These are phyloP conservation scores for Rhizopogon vinicolor DNA, from an alignment of 768 basidiomycete genomes.

Conservation along the genomic window DNA sequence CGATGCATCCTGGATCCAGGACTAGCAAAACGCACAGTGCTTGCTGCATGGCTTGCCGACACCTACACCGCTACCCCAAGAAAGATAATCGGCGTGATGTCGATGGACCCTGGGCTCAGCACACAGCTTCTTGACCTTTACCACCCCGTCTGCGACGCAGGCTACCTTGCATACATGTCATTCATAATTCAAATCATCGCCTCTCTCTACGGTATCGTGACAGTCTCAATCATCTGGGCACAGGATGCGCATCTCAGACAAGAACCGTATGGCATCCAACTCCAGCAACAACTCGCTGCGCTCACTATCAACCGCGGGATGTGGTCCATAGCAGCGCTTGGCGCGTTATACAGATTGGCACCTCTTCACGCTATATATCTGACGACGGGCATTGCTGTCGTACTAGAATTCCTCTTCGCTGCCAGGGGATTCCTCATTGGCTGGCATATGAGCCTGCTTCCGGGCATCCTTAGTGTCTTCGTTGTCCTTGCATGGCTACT, in stretches of 20 bases:
- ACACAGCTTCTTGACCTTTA: neutral
- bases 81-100: neutral
- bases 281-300: neutral
- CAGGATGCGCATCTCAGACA: neutral
- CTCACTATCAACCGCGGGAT: slow-evolving; percentile 1
- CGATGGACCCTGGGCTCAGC: slow-evolving; percentile 1
- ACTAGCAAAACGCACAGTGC: neutral
- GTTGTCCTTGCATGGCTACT: neutral
- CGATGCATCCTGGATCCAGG: neutral
- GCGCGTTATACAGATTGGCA: neutral
- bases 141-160: neutral
- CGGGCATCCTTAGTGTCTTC: neutral
- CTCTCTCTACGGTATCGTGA: slow-evolving; percentile 1
- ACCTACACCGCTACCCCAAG: neutral
- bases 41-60: slow-evolving; percentile 1
- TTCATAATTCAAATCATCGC: neutral
- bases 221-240: neutral
- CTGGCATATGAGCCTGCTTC: neutral
- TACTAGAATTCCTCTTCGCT: neutral
- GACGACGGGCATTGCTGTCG: neutral
- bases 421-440: neutral
- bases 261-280: neutral
- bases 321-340: slow-evolving; percentile 1
- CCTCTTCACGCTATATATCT: slow-evolving; percentile 1
- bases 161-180: neutral